Evolutionary conservation across 305 asterid species (phyloP), one percentile per base, ranked within the genome.

Genomic region (Coffea humblotiana): DNA sequence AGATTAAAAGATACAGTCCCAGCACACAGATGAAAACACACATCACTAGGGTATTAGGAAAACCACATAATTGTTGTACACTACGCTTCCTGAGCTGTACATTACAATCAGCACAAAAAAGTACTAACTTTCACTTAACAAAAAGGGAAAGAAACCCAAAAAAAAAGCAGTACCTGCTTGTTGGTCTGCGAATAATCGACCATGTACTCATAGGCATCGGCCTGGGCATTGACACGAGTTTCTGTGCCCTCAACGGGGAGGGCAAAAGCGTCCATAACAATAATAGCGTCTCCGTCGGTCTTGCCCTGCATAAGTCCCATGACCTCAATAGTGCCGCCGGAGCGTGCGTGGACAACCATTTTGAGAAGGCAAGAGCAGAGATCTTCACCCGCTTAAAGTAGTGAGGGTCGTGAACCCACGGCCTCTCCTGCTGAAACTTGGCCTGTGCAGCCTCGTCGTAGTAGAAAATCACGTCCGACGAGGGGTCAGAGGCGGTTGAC

Each of bases 251-350:
- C 99, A 19, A 96, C 99, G 19, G 99, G 99, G 2, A 96, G 97
- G 86, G 99, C 99, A 84, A 96, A 96, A 77, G 98, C 98, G 89
- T 96, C 99, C 96, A 96, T 94, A 43, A 96, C 99, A 80, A 96
- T 94, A 66, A 96, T 92, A 54, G 97, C 88, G 79, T 96, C 99
- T 16, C 98, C 98, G 70, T 96, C 98, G 35, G 96, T 94, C 84
- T 96, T 96, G 19, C 99, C 99, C 86, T 96, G 99, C 98, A 96
- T 96, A 32, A 96, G 95, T 11, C 99, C 99, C 99, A 96, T 96
- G 79, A 96, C 95, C 85, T 96, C 99, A 72, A 96, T 96, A 32
- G 96, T 96, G 27, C 98, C 98, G 13, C 99, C 99, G 66, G 99
- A 94, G 84, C 99, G 99, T 25, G 99, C 96, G 86, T 96, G 99